Evolutionary conservation across 1,284 basidiomycete species (phyloP).

Genomic region (Microbotryum lychnidis-dioicae): DNA sequence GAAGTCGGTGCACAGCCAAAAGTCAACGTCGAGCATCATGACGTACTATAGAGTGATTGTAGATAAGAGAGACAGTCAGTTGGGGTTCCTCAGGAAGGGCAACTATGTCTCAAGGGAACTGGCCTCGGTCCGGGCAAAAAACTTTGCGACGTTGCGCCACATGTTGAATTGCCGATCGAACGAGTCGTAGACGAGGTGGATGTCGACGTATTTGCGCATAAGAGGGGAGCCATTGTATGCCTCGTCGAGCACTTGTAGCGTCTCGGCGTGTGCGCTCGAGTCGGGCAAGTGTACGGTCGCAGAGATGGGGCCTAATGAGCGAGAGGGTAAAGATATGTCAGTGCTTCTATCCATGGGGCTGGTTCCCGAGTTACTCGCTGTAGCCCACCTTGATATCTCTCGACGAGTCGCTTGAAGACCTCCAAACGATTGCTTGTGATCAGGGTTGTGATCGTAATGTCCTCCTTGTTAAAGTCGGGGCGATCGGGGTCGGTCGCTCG

Average conservation of each 20-base stretch:
- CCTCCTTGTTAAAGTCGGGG: constrained; percentile 43
- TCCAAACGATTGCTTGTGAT: constrained; percentile 69
- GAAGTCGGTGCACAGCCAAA: constrained; percentile 71
- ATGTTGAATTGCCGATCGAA: constrained; percentile 75
- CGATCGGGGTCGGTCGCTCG: constrained; percentile 49
- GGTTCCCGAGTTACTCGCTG: background rate
- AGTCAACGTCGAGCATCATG: constrained; percentile 83
- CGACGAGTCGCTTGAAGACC: constrained; percentile 59
- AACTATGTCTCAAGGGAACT: background rate
- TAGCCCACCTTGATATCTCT: constrained; percentile 57
- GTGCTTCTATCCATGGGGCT: too few species aligned
- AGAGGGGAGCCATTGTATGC: constrained; percentile 57
- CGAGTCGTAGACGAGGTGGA: constrained; percentile 74
- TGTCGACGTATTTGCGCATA: constrained; percentile 64
- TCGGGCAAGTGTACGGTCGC: constrained; percentile 61
- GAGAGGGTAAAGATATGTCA: background rate
- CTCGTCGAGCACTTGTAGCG: constrained; percentile 54
- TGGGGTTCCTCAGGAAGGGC: too few species aligned
- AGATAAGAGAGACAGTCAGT: too few species aligned
- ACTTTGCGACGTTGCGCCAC: constrained; percentile 71
- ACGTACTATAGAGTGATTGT: constrained; percentile 45
- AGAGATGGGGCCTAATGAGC: constrained; percentile 60
- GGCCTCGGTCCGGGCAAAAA: constrained; percentile 62
- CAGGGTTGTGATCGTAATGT: constrained; percentile 73
- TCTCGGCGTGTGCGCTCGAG: constrained; percentile 39